Conservation (phyloP, 305 asterid species). For the Fraxinus velutina region DNA sequence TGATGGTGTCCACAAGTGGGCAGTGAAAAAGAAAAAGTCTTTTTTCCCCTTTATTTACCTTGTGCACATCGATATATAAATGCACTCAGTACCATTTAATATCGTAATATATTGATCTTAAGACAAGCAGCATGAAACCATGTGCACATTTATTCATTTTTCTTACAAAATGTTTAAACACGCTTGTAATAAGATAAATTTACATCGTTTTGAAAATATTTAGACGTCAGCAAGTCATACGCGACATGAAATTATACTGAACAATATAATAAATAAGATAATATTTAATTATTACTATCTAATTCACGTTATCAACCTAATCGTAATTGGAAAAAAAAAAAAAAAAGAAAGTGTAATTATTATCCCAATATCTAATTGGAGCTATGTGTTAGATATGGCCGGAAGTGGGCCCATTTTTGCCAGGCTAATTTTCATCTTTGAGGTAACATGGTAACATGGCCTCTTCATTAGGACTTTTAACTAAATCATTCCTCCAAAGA, state of each 20-base stretch:
- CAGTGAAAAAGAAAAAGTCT: not conserved
- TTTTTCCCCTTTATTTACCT: not conserved
- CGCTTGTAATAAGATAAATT: not conserved
- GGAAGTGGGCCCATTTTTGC: slow-evolving; percentile 35
- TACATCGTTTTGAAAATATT: too few relatives aligned
- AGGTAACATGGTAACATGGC: slow-evolving; percentile 58
- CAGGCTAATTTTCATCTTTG: slow-evolving; percentile 39
- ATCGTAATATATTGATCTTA: not conserved
- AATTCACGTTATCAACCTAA: not conserved
- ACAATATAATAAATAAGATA: too few relatives aligned
- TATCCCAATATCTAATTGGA: slow-evolving; percentile 16
- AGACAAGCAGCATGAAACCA: not conserved
- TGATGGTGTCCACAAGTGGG: slow-evolving; percentile 49
- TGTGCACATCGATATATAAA: not conserved
- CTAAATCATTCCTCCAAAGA: slow-evolving; percentile 36
- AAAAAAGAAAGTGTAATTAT: slow-evolving; percentile 16
- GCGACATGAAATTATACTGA: too few relatives aligned
- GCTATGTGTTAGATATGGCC: slow-evolving; percentile 1
- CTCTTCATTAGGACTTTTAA: slow-evolving; percentile 28
- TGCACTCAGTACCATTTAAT: not conserved
- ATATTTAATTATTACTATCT: not conserved
- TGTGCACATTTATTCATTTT: not conserved
- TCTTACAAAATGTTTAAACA: not conserved
- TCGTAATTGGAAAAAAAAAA: slow-evolving; percentile 10
- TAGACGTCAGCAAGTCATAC: not conserved